phyloP scores from a whole-genome alignment of 495 filamentous ascomycete genomes.

The Podospora australis region DNA sequence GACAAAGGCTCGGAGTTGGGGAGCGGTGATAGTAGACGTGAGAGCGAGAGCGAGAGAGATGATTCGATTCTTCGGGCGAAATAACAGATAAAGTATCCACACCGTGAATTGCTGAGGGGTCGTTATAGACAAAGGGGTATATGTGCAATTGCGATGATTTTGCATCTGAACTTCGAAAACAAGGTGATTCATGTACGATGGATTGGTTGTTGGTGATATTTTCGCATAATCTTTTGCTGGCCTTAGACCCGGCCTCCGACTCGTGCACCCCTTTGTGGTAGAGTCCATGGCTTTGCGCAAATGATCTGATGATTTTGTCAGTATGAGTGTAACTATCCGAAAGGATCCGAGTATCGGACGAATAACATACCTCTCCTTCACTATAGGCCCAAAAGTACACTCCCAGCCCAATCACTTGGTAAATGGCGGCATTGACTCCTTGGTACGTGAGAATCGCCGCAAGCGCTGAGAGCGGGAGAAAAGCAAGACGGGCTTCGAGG shows the following conservation, averaged over 20 bases:
- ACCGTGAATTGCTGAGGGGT: too few species aligned
- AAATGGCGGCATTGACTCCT: conserved; percentile 83
- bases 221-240: too few species aligned
- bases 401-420: conserved; percentile 79
- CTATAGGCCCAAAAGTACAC: conserved; percentile 97
- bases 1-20: too few species aligned
- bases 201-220: neutral
- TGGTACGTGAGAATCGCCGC: conserved; percentile 79
- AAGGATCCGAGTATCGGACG: neutral
- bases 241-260: conserved; percentile 30
- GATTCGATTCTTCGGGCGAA: too few species aligned
- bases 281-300: conserved; percentile 46
- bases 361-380: conserved; percentile 80
- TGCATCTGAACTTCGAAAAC: too few species aligned
- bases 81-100: too few species aligned
- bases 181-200: too few species aligned
- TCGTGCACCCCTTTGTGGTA: conserved; percentile 37
- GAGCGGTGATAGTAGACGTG: too few species aligned
- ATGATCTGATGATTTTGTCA: conserved; percentile 34
- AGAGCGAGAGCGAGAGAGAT: too few species aligned
- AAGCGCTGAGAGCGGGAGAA: conserved; percentile 77
- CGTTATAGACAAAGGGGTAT: too few species aligned
- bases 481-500: conserved; percentile 75
- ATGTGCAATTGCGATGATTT: too few species aligned
- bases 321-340: neutral